These are phyloP conservation scores for Prillingera fragicola DNA, from an alignment of 1,284 basidiomycete genomes.

Conservation along the genomic window DNA sequence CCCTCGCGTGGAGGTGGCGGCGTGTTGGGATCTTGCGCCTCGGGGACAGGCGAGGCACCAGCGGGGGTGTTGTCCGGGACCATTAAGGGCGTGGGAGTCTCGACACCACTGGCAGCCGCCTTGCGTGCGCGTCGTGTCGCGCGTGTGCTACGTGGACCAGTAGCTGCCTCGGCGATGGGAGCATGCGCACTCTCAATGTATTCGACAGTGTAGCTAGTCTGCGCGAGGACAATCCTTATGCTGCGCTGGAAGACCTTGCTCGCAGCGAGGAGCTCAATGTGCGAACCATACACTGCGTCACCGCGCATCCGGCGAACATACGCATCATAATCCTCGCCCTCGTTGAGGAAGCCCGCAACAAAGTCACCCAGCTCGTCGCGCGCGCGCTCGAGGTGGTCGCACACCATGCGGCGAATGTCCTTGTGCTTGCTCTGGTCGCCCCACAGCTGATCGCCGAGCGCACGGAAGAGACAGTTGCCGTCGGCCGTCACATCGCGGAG, in stretches of 20 bases:
- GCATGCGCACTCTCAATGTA: slow-evolving; percentile 10
- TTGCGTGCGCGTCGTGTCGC: neutral
- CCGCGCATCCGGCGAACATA: slow-evolving; percentile 40
- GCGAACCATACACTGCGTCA: slow-evolving; percentile 35
- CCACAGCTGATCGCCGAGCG: slow-evolving; percentile 39
- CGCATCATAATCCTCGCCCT: slow-evolving; percentile 33
- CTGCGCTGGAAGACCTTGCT: slow-evolving; percentile 36
- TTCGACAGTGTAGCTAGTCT: slow-evolving; percentile 40
- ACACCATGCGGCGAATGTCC: slow-evolving; percentile 37
- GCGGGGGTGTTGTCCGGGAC: slow-evolving; percentile 3
- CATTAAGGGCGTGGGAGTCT: neutral
- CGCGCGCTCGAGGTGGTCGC: slow-evolving; percentile 37
- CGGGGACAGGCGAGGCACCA: too few relatives aligned
- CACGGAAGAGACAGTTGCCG: slow-evolving; percentile 43
- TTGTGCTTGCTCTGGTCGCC: slow-evolving; percentile 35
- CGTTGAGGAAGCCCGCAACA: slow-evolving; percentile 31
- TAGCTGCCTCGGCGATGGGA: neutral
- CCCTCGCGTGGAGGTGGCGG: slow-evolving; percentile 25
- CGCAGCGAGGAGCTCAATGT: slow-evolving; percentile 41
- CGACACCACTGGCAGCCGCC: neutral
- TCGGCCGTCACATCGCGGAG: slow-evolving; percentile 42
- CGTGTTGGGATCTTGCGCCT: slow-evolving; percentile 13
- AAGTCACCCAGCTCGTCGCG: slow-evolving; percentile 32
- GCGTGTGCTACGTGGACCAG: too few relatives aligned
- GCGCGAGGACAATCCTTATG: slow-evolving; percentile 35